Evolutionary conservation across 2,329 filamentous ascomycete genomes (phyloP), one percentile per base, ranked within the genome.

Genomic region (Colletotrichum sp.): DNA sequence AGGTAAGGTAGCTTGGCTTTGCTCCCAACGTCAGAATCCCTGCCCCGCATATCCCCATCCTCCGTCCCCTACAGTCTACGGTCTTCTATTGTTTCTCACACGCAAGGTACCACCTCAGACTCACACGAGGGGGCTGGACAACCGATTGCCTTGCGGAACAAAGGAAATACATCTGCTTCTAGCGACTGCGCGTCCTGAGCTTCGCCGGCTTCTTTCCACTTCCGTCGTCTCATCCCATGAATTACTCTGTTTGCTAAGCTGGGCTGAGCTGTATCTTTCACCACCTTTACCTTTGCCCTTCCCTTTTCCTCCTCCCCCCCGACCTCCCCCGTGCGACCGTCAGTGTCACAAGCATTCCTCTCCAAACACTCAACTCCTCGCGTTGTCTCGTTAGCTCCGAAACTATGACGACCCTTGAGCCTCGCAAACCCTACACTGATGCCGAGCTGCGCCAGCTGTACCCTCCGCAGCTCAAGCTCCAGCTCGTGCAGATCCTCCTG

Each of bases 401-500:
- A 75, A 62, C 77, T 71, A 99, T 99, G 96, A 94, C 96, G 15
- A 93, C 93, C 55, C 90, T 98, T 60, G 86, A 90, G 60, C 95
- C 95, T 65, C 92, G 95, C 73, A 88, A 90, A 72, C 92, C 95
- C 0, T 99, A 99, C 87, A 93, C 93, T 60, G 87, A 93, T 79
- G 93, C 95, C 76, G 96, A 99, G 89, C 91, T 99, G 66, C 88
- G 90, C 59, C 88, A 89, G 81, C 92, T 99, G 75, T 99, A 98
- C 86, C 97, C 97, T 1, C 86, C 92, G 71, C 88, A 90, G 60
- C 89, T 99, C 75, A 91, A 96, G 83, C 92, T 99, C 44, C 94
- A 97, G 83, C 92, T 97, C 76, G 97, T 99, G 66, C 97, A 99
- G 87, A 90, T 99, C 80, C 91, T 96, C 78, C 90, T 96, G 81